These are phyloP conservation scores for Xylaria venustula DNA, from an alignment of 495 filamentous ascomycete species.

Conservation along the genomic window DNA sequence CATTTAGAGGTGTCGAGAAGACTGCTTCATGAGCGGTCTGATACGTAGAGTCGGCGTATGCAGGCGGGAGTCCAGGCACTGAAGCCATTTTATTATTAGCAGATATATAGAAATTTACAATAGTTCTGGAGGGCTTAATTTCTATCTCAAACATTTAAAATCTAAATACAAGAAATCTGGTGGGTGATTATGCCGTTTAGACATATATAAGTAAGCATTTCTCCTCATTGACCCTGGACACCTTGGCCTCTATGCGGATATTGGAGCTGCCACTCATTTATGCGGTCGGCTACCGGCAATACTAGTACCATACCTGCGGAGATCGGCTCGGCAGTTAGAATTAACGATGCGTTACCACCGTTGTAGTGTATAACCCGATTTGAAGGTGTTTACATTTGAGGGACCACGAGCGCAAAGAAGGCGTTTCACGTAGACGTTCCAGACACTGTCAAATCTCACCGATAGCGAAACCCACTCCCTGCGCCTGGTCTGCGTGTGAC, in stretches of 20 bases:
- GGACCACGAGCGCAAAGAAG: neutral
- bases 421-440: too few species aligned
- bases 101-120: too few species aligned
- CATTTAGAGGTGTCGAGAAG: conserved; percentile 4
- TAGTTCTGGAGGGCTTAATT: too few species aligned
- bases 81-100: neutral
- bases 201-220: neutral
- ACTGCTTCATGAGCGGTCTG: conserved; percentile 15
- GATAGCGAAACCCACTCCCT: too few species aligned
- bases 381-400: neutral
- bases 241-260: neutral
- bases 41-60: conserved; percentile 15
- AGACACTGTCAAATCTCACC: too few species aligned
- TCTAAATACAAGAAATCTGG: neutral
- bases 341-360: neutral
- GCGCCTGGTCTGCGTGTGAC: neutral
- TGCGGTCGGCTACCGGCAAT: conserved; percentile 11
- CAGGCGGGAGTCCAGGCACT: conserved; percentile 3
- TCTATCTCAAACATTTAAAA: neutral
- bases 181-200: neutral
- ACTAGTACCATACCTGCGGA: neutral
- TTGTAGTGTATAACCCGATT: neutral
- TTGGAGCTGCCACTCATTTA: neutral
- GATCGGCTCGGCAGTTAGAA: conserved; percentile 5
- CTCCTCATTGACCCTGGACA: neutral